Conservation (phyloP, 352 stramenopile species). For the Pythium graminicola region DNA sequence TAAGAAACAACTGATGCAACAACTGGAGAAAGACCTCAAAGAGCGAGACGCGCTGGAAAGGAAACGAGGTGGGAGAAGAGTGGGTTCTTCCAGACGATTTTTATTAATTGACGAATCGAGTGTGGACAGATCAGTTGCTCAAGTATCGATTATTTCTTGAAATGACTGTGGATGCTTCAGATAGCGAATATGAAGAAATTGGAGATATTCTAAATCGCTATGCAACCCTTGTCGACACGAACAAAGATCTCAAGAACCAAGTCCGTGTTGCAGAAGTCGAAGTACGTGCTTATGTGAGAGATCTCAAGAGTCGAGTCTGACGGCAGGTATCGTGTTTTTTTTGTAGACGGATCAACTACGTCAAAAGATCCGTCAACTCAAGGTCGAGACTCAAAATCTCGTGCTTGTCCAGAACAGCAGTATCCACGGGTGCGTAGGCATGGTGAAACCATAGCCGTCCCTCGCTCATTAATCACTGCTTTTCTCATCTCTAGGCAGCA, state of each 20-base stretch:
- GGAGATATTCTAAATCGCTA: slow-evolving; percentile 81
- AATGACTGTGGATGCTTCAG: slow-evolving; percentile 68
- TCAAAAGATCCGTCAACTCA: slow-evolving; percentile 67
- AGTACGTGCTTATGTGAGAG: slow-evolving; percentile 11
- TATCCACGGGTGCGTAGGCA: slow-evolving; percentile 44
- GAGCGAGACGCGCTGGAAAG: slow-evolving; percentile 66
- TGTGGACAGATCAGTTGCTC: slow-evolving; percentile 46
- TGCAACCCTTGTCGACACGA: slow-evolving; percentile 81
- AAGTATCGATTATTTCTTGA: slow-evolving; percentile 85
- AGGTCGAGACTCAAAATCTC: slow-evolving; percentile 78
- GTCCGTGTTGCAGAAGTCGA: slow-evolving; percentile 59
- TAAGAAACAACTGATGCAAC: slow-evolving; percentile 59
- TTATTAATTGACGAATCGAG: not conserved
- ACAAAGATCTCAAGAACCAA: slow-evolving; percentile 80
- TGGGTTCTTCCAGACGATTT: not conserved
- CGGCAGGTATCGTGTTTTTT: not conserved
- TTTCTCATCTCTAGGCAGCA: slow-evolving; percentile 31
- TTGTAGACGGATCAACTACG: slow-evolving; percentile 59
- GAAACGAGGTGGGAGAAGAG: slow-evolving; percentile 36
- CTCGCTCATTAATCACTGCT: not conserved
- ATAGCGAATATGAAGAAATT: slow-evolving; percentile 82
- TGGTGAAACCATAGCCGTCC: not conserved
- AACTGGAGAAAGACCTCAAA: slow-evolving; percentile 65
- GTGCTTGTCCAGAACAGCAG: slow-evolving; percentile 81
- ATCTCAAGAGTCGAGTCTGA: not conserved